These are phyloP conservation scores for Wickerhamomyces chaumierensis DNA, from an alignment of 805 yeast genomes.

Conservation along the genomic window DNA sequence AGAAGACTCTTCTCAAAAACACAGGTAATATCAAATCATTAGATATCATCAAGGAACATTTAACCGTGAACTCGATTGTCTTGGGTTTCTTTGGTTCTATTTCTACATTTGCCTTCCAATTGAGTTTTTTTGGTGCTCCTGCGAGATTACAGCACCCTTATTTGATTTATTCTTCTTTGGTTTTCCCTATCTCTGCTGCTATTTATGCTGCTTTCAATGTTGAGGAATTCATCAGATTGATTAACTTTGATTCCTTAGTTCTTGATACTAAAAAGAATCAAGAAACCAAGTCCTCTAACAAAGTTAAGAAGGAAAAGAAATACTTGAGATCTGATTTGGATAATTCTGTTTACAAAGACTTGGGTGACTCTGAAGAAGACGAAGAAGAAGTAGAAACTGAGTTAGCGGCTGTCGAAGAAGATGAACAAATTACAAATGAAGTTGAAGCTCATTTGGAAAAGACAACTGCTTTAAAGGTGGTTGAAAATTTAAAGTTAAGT, in stretches of 20 bases:
- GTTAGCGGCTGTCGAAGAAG: slow-evolving; percentile 11
- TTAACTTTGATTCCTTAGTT: slow-evolving; percentile 3
- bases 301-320: slow-evolving; percentile 15
- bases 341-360: slow-evolving; percentile 32
- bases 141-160: slow-evolving; percentile 57
- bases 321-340: slow-evolving; percentile 31
- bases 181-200: slow-evolving; percentile 13
- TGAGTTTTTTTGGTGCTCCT: slow-evolving; percentile 50
- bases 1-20: slow-evolving; percentile 21
- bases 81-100: slow-evolving; percentile 31
- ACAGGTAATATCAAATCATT: slow-evolving; percentile 11
- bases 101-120: slow-evolving; percentile 37
- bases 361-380: slow-evolving; percentile 20
- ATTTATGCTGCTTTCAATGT: slow-evolving; percentile 8
- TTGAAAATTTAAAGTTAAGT: slow-evolving; percentile 24
- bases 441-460: slow-evolving; percentile 31
- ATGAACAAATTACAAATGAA: slow-evolving; percentile 28
- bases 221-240: slow-evolving; percentile 2
- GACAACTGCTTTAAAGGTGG: slow-evolving; percentile 22
- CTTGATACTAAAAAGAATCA: slow-evolving; percentile 2
- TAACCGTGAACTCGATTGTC: slow-evolving; percentile 16
- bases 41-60: slow-evolving; percentile 7
- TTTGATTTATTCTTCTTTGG: slow-evolving; percentile 35
- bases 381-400: slow-evolving; percentile 8
- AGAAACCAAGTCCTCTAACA: slow-evolving; percentile 2